phyloP scores from a whole-genome alignment of 176 grass and related monocot species.

The Lolium perenne region DNA sequence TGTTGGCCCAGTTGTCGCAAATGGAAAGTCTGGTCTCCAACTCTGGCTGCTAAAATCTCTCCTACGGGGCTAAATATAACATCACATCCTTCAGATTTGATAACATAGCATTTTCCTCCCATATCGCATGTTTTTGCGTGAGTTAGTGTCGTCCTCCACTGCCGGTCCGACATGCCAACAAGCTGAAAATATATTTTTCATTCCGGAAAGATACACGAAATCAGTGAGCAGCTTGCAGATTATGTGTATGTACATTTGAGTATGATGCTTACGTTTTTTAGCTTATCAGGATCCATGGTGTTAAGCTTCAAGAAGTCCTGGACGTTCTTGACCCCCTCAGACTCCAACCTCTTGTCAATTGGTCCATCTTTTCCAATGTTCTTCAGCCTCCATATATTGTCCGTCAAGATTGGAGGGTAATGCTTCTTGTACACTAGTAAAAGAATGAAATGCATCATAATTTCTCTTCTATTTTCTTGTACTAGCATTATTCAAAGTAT shows the following conservation, averaged over 20 bases:
- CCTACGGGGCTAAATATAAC: constrained; percentile 39
- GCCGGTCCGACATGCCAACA: constrained; percentile 49
- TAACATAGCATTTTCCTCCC: constrained; percentile 52
- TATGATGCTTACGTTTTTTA: constrained; percentile 33
- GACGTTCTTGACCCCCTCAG: constrained; percentile 55
- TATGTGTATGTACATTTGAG: neutral
- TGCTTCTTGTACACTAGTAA: constrained; percentile 63
- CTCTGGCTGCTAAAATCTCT: constrained; percentile 38
- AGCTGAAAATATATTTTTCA: constrained; percentile 37
- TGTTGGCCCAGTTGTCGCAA: constrained; percentile 13
- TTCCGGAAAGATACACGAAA: neutral
- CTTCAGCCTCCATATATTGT: constrained; percentile 66
- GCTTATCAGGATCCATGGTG: constrained; percentile 34
- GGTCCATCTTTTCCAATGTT: constrained; percentile 70
- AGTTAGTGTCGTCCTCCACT: constrained; percentile 33
- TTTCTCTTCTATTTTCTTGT: neutral
- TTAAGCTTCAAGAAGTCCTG: constrained; percentile 74
- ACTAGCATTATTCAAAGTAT: neutral
- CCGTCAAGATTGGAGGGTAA: constrained; percentile 52
- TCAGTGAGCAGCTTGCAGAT: neutral
- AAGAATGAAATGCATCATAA: neutral
- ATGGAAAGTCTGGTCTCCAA: constrained; percentile 5
- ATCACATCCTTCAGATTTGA: constrained; percentile 26
- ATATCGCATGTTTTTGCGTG: constrained; percentile 61
- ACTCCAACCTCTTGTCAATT: constrained; percentile 51